Evolutionary conservation across 371 early-diverging fungal species (phyloP), one percentile per base, ranked within the genome.

Genomic region (Mucor lusitanicus): DNA sequence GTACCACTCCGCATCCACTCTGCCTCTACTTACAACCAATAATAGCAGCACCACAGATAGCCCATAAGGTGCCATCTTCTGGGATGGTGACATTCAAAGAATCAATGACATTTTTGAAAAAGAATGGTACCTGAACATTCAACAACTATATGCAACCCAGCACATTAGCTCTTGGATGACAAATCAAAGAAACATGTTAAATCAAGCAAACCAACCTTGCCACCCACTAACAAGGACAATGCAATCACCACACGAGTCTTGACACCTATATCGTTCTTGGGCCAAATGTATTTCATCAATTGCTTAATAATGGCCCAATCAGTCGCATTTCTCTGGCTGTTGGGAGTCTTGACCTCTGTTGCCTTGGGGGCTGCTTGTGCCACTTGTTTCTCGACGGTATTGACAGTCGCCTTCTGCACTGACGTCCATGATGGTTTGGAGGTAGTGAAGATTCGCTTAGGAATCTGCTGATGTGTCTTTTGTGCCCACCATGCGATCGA

Each of bases 41-140:
- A 54, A 98, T 86, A 65, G 93, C 88, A 13, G 95, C 91, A 32
- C 95, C 97, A 21, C 91, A 93, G 5, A 95, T 86, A 2, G 91
- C 85, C 68, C 89, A 75, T 56, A 94, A 76, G 12, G 90, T 91
- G 8, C 86, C 83, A 30, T 85, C 84, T 6, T 80, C 80, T 7
- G 91, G 85, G 60, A 76, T 78, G 21, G 70, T 85, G 60, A 72
- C 76, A 73, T 86, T 84, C 56, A 85, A 74, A 46, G 87, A 84
- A 73, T 98, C 98, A 37, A 98, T 86, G 35, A 92, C 87, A 56
- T 91, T 80, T 78, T 98, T 98, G 84, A 98, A 98, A 69, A 92
- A 88, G 56, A 95, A 90, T 0, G 99, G 99, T 25, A 98, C 97
- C 77, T 94, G 94, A 0, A 98, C 96, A 72, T 95, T 97, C 56